phyloP scores from a whole-genome alignment of 352 stramenopile genomes.

The Pythium graminicola region DNA sequence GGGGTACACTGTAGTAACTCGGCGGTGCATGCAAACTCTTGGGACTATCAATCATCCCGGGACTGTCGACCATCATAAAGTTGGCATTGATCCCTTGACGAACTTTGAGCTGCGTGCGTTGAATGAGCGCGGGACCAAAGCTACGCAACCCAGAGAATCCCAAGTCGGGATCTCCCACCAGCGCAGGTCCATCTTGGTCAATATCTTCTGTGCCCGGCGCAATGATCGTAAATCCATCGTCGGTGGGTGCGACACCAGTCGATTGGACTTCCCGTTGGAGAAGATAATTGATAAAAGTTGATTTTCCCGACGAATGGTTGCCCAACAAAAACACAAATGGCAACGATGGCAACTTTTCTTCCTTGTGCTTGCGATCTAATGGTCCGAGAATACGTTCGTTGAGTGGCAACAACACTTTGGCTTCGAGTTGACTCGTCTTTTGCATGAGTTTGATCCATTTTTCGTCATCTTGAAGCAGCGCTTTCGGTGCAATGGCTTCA shows the following conservation, averaged over 20 bases:
- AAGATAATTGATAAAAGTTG: conserved; percentile 99
- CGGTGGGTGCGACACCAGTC: conserved; percentile 98
- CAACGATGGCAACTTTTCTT: conserved; percentile 89
- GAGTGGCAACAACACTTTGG: conserved; percentile 64
- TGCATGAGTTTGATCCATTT: conserved; percentile 84
- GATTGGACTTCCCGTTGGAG: conserved; percentile 94
- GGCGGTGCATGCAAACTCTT: conserved; percentile 52
- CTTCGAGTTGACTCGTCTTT: conserved; percentile 68
- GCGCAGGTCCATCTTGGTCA: conserved; percentile 94
- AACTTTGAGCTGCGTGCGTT: conserved; percentile 98
- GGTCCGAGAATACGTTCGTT: conserved; percentile 84
- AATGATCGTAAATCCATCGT: conserved; percentile 99
- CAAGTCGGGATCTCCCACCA: conserved; percentile 96
- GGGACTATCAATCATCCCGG: conserved; percentile 99
- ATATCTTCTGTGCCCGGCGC: conserved; percentile 93
- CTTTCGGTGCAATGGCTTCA: conserved; percentile 26
- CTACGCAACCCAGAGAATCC: conserved; percentile 94
- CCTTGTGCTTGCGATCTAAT: conserved; percentile 84
- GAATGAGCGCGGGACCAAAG: conserved; percentile 96
- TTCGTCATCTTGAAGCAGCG: conserved; percentile 39
- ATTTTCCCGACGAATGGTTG: conserved; percentile 99
- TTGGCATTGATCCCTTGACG: conserved; percentile 89
- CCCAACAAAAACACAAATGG: conserved; percentile 99
- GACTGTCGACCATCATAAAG: conserved; percentile 98
- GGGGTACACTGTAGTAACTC: conserved; percentile 41